Conservation (phyloP, 2,329 filamentous ascomycete species). For the Metarhizium brunneum region DNA sequence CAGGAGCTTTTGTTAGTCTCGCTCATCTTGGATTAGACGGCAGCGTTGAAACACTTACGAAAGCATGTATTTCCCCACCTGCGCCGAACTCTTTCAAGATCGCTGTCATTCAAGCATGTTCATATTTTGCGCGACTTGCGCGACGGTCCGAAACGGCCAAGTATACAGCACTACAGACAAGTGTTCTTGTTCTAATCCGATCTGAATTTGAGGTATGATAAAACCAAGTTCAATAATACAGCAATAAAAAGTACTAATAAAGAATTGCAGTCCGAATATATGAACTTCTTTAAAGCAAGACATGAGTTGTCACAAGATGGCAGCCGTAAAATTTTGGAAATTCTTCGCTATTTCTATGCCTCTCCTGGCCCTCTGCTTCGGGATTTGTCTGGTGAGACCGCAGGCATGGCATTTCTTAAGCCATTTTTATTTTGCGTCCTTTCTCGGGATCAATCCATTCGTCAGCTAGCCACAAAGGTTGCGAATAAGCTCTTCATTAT, state of each 20-base stretch:
- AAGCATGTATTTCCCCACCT: slow-evolving; percentile 45
- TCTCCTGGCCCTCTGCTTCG: slow-evolving; percentile 29
- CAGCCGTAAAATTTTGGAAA: slow-evolving; percentile 25
- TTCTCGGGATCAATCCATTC: slow-evolving; percentile 39
- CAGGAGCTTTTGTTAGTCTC: slow-evolving; percentile 56
- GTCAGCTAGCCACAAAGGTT: slow-evolving; percentile 37
- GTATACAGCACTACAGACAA: slow-evolving; percentile 46
- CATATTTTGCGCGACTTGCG: slow-evolving; percentile 53
- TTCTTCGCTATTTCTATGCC: slow-evolving; percentile 45
- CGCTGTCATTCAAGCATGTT: slow-evolving; percentile 52
- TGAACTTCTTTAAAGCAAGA: slow-evolving; percentile 9
- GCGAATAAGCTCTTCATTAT: slow-evolving; percentile 36
- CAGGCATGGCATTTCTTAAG: slow-evolving; percentile 29
- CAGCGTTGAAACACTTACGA: slow-evolving; percentile 46
- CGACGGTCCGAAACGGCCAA: slow-evolving; percentile 36
- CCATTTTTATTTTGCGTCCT: slow-evolving; percentile 46
- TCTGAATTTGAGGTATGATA: background rate
- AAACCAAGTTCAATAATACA: background rate
- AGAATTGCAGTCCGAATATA: slow-evolving; percentile 1
- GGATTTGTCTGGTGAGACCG: slow-evolving; percentile 17
- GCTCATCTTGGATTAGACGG: slow-evolving; percentile 52
- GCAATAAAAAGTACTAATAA: background rate
- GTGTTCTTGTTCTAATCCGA: slow-evolving; percentile 45
- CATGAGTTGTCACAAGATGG: slow-evolving; percentile 18
- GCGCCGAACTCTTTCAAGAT: slow-evolving; percentile 53